Conservation (phyloP, 345 rosid genomes). For the Stellera chamaejasme region DNA sequence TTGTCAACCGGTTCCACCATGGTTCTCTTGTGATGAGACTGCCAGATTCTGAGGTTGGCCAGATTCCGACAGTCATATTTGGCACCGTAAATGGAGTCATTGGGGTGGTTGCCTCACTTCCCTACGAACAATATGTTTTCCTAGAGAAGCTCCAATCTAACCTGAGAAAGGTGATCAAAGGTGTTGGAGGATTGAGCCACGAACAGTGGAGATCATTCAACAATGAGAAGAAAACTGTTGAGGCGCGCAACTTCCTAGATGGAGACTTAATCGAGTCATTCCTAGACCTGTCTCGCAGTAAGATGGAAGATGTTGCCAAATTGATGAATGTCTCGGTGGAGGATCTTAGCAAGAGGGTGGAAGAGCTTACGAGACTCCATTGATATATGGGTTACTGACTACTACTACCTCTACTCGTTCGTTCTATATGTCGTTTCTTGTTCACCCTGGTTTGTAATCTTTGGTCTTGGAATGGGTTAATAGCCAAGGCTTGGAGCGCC, state of each 20-base stretch:
- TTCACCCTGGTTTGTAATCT: background rate
- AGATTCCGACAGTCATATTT: slow-evolving; percentile 80
- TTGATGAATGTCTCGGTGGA: slow-evolving; percentile 59
- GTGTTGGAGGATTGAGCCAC: slow-evolving; percentile 90
- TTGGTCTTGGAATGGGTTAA: background rate
- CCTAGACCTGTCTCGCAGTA: slow-evolving; percentile 56
- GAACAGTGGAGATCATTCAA: slow-evolving; percentile 94
- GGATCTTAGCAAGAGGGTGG: slow-evolving; percentile 81
- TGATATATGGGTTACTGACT: slow-evolving; percentile 18
- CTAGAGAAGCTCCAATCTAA: slow-evolving; percentile 74
- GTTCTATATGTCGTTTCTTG: background rate
- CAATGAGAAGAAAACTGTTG: slow-evolving; percentile 74
- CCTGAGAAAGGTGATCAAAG: slow-evolving; percentile 80
- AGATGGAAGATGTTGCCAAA: slow-evolving; percentile 81
- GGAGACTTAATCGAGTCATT: slow-evolving; percentile 85
- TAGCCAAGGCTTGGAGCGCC: background rate
- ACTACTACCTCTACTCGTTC: background rate
- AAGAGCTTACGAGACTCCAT: slow-evolving; percentile 85
- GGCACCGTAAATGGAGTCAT: slow-evolving; percentile 85
- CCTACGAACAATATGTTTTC: slow-evolving; percentile 63
- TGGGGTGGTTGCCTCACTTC: slow-evolving; percentile 88
- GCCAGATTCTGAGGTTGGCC: slow-evolving; percentile 87
- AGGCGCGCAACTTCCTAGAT: slow-evolving; percentile 74
- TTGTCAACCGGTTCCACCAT: slow-evolving; percentile 80
- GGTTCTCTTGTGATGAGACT: slow-evolving; percentile 91